A percentile compares a stretch with the other conserved stretches of the same genome.
phyloP scores from a whole-genome alignment of 73 alveolate genomes.

The Tetrahymena borealis region DNA sequence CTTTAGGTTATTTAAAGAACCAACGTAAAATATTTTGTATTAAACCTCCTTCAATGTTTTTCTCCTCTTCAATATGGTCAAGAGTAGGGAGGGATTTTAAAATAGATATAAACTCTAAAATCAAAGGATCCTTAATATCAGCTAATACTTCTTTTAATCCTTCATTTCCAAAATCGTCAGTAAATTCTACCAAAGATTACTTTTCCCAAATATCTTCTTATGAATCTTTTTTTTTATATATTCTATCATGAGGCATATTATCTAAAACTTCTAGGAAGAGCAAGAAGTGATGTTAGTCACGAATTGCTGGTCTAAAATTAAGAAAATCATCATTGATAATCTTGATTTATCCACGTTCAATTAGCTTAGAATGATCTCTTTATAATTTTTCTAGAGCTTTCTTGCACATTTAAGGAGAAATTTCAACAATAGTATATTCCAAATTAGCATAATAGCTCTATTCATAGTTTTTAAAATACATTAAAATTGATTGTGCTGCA shows the following conservation, averaged over 20 bases:
- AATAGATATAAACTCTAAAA: constrained; percentile 35
- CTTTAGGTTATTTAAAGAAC: constrained; percentile 8
- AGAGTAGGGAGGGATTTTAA: constrained; percentile 33
- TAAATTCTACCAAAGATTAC: constrained; percentile 35
- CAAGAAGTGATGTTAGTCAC: constrained; percentile 43
- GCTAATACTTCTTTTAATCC: constrained; percentile 5
- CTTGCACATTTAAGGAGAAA: constrained; percentile 53
- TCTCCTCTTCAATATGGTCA: constrained; percentile 49
- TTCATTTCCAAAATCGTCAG: constrained; percentile 16
- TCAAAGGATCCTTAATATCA: constrained; percentile 5
- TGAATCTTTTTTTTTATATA: constrained; percentile 28
- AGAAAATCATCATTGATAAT: constrained; percentile 48
- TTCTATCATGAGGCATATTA: constrained; percentile 80
- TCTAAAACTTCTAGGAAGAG: constrained; percentile 65
- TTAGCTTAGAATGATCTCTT: constrained; percentile 36
- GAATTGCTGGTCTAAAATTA: constrained; percentile 22
- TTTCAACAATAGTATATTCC: constrained; percentile 68
- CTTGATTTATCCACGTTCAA: constrained; percentile 41
- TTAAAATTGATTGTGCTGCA: constrained; percentile 62
- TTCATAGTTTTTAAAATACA: constrained; percentile 58
- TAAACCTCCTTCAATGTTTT: constrained; percentile 46
- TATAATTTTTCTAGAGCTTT: constrained; percentile 46
- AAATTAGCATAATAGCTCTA: constrained; percentile 42
- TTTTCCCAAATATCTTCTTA: constrained; percentile 14
- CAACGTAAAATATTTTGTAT: constrained; percentile 4